Base-by-base conservation (phyloP, 108 stramenopile species). In the Hondaea fermentalgiana region DNA sequence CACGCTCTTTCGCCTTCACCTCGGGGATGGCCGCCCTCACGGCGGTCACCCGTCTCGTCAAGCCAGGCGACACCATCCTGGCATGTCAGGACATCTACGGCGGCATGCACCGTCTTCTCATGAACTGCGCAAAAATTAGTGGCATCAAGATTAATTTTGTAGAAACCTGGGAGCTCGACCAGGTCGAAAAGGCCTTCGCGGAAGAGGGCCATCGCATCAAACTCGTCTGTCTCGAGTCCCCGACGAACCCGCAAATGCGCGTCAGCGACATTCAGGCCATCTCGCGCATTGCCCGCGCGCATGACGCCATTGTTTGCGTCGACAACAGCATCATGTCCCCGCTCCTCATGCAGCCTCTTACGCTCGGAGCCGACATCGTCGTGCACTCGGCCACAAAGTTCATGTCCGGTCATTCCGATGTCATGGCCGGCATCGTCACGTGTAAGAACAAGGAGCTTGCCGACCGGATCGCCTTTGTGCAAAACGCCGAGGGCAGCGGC, bases 341-440 rank as follows among this genome's bases (percentile, higher is more conserved):
- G 4, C 29, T 87, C 16, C 69, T 91, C 28, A 58, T 59, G 87
- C 57, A 76, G 45, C 91, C 91, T 12, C 72, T 91, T 5, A 35
- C 47, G 8, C 72, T 91, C 5, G 91, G 91, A 45, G 91, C 91
- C 25, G 89, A 91, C 45, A 90, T 91, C 43, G 91, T 91, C 19
- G 64, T 91, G 44, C 91, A 91, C 60, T 57, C 51, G 5, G 72
- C 83, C 16, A 91, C 91, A 28, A 91, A 91, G 60, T 91, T 72
- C 60, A 44, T 91, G 28, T 14, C 12, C 51, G 91, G 91, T 19
- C 91, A 91, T 87, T 89, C 89, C 8, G 91, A 91, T 42, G 76
- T 83, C 23, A 89, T 91, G 71, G 91, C 89, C 14, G 91, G 88
- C 51, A 47, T 88, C n/a, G 43, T 60, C 12, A 25, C 60, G 10